Conservation (phyloP, 176 grass and related monocot species). For the Phragmites australis region DNA sequence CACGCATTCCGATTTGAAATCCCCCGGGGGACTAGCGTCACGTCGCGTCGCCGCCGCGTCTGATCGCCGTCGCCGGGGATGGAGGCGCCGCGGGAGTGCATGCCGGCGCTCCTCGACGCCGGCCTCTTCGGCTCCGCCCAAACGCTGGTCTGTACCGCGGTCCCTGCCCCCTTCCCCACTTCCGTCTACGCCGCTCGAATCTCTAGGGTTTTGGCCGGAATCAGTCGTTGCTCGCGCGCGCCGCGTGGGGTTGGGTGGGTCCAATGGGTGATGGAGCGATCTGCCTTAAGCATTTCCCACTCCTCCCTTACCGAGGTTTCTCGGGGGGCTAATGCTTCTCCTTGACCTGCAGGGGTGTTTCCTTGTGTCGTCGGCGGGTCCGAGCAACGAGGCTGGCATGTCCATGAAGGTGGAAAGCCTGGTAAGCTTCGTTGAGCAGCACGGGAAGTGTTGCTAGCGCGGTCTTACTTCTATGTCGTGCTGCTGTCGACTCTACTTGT, state of each 20-base stretch:
- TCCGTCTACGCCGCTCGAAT: not conserved
- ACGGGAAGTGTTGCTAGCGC: not conserved
- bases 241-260: not conserved
- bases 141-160: slow-evolving; percentile 55
- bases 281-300: no score
- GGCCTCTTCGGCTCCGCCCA: slow-evolving; percentile 82
- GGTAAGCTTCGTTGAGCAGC: slow-evolving; percentile 46
- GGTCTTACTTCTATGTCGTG: not conserved
- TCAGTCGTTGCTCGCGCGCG: not conserved
- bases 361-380: slow-evolving; percentile 59
- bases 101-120: slow-evolving; percentile 77
- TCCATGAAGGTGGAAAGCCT: slow-evolving; percentile 68
- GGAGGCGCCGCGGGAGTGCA: slow-evolving; percentile 83
- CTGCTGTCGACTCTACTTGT: not conserved
- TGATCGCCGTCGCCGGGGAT: slow-evolving; percentile 43
- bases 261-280: not conserved
- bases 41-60: not conserved
- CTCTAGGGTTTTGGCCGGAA: slow-evolving; percentile 37
- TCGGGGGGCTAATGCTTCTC: not conserved
- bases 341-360: slow-evolving; percentile 70
- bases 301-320: not conserved
- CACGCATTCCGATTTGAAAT: slow-evolving; percentile 24
- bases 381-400: slow-evolving; percentile 53
- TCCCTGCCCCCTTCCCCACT: not conserved
- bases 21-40: no score